Conservation (phyloP, 23 red algal genomes). For the Agarophyton chilense region DNA sequence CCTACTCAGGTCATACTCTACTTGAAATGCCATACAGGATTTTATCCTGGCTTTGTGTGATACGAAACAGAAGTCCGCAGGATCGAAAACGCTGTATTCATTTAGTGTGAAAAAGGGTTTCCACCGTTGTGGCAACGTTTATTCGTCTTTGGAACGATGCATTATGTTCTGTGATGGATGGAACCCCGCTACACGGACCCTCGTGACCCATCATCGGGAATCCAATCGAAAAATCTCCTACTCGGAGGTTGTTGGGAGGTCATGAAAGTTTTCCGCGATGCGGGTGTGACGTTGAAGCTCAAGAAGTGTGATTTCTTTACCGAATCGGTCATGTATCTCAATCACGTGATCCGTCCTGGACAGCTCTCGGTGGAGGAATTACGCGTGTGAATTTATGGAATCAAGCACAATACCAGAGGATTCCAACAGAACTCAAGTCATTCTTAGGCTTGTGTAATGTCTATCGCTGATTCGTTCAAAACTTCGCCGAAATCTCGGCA, state of each 20-base stretch:
- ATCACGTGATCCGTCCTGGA: not conserved
- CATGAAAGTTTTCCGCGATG: not conserved
- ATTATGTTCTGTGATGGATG: not conserved
- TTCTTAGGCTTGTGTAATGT: conserved; percentile 6
- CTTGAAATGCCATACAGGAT: not conserved
- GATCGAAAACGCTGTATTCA: not conserved
- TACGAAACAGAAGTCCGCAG: not conserved
- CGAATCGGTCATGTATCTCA: not conserved
- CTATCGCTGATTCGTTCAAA: not conserved
- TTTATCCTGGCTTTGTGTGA: not conserved
- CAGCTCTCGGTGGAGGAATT: not conserved
- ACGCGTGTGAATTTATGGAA: not conserved
- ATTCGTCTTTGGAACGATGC: not conserved
- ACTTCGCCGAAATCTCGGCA: not conserved
- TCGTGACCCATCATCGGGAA: not conserved
- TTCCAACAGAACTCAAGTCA: not conserved
- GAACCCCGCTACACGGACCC: not conserved
- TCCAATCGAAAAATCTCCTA: not conserved
- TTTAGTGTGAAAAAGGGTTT: not conserved
- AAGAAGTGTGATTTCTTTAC: conserved; percentile 16
- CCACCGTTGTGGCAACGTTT: conserved; percentile 7
- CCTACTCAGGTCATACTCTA: not conserved
- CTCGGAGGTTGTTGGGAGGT: not conserved
- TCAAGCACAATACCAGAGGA: not conserved
- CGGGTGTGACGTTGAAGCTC: not conserved